Conservation (phyloP, 768 basidiomycete species). For the Phylloporus sp. region DNA sequence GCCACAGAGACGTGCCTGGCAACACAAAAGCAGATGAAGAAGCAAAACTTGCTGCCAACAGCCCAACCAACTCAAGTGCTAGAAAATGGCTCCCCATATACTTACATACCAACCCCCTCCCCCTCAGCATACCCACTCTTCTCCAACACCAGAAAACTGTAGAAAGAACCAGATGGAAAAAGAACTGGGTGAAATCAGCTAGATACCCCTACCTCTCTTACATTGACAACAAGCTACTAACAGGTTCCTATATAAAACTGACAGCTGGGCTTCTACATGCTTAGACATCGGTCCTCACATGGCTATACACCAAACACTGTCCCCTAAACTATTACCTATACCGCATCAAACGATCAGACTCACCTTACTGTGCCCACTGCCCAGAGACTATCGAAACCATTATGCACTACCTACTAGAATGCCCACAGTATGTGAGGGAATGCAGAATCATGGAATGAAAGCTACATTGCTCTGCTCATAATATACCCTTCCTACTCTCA, state of each 20-base stretch:
- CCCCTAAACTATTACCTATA: background rate
- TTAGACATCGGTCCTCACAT: background rate
- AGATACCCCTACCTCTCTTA: background rate
- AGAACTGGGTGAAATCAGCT: background rate
- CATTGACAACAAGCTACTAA: background rate
- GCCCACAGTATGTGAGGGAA: too few species aligned
- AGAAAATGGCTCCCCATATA: background rate
- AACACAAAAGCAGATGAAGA: background rate
- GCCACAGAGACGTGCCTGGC: background rate
- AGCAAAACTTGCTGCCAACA: background rate
- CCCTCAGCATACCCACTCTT: background rate
- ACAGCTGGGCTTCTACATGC: background rate
- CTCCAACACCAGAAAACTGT: background rate
- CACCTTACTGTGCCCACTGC: too few species aligned
- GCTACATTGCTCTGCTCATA: too few species aligned
- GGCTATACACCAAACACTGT: background rate
- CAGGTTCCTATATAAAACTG: background rate
- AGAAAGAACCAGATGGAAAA: background rate
- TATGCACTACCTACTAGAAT: too few species aligned
- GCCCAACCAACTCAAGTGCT: background rate
- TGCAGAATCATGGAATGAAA: too few species aligned
- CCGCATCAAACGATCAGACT: too few species aligned
- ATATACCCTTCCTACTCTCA: too few species aligned
- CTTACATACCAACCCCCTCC: background rate
- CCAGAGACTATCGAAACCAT: too few species aligned